Conservation (phyloP, 495 filamentous ascomycete genomes). For the Aspergillus diversus region DNA sequence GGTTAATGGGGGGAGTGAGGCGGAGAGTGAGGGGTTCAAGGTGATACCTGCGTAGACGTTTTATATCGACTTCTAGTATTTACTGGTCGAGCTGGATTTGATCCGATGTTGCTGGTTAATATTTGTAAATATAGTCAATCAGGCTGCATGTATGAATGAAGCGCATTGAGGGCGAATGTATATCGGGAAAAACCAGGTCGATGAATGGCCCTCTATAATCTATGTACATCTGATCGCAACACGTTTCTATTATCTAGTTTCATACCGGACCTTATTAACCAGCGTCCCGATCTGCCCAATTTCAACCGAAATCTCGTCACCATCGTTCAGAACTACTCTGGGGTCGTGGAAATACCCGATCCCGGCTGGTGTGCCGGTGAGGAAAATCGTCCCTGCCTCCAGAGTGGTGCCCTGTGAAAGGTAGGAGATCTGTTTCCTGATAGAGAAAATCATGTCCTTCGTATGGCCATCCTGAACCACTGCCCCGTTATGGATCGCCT, state of each 20-base stretch:
- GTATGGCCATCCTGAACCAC: slow-evolving; percentile 35
- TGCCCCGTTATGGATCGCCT: slow-evolving; percentile 32
- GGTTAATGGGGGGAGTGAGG: not conserved
- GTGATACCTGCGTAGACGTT: not conserved
- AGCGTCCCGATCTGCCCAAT: slow-evolving; percentile 35
- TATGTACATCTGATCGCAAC: too few relatives aligned
- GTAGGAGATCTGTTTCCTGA: slow-evolving; percentile 36
- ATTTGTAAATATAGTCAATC: too few relatives aligned
- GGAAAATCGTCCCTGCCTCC: slow-evolving; percentile 38
- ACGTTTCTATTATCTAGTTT: not conserved
- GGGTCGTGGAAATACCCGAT: slow-evolving; percentile 48
- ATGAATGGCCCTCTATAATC: too few relatives aligned
- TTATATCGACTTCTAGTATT: too few relatives aligned
- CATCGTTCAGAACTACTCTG: slow-evolving; percentile 52
- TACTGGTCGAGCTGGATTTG: too few relatives aligned
- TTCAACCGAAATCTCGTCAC: slow-evolving; percentile 56
- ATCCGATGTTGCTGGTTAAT: too few relatives aligned
- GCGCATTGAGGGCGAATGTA: too few relatives aligned
- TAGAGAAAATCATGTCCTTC: slow-evolving; percentile 38
- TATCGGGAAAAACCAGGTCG: too few relatives aligned
- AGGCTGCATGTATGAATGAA: too few relatives aligned
- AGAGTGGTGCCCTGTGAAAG: slow-evolving; percentile 49
- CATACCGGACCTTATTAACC: slow-evolving; percentile 34
- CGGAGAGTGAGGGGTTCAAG: not conserved
- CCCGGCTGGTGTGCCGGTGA: slow-evolving; percentile 49